Evolutionary conservation across 2,329 filamentous ascomycete species (phyloP).

Genomic region (Pezizomycotina sp.): DNA sequence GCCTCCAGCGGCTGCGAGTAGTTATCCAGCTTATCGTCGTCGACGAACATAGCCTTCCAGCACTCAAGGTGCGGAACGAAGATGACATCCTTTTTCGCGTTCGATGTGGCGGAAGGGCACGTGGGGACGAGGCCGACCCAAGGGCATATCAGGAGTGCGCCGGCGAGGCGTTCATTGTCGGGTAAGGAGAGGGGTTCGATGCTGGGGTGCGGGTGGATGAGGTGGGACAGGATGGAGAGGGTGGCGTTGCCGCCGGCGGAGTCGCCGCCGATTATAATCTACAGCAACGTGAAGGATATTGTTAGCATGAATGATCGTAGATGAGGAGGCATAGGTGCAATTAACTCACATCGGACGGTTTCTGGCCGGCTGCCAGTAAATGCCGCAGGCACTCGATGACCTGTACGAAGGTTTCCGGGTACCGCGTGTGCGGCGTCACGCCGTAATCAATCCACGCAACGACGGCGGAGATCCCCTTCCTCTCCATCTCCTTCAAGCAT

Average conservation of each 20-base stretch:
- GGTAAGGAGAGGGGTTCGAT: slow-evolving; percentile 30
- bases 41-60: slow-evolving; percentile 38
- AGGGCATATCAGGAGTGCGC: slow-evolving; percentile 39
- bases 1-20: slow-evolving; percentile 40
- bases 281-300: slow-evolving; percentile 57
- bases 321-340: no score
- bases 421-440: slow-evolving; percentile 10
- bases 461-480: slow-evolving; percentile 7
- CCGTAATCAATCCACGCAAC: slow-evolving; percentile 15
- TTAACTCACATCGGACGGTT: slow-evolving; percentile 13
- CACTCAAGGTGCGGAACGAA: slow-evolving; percentile 29
- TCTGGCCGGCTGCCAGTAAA: slow-evolving; percentile 8
- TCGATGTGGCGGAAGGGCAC: slow-evolving; percentile 31
- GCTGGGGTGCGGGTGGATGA: slow-evolving; percentile 41
- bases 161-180: slow-evolving; percentile 33
- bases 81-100: slow-evolving; percentile 38
- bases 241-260: slow-evolving; percentile 39
- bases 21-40: slow-evolving; percentile 30
- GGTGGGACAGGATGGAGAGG: slow-evolving; percentile 34
- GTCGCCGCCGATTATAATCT: slow-evolving; percentile 37
- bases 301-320: no score
- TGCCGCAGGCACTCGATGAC: slow-evolving; percentile 11
- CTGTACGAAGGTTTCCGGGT: slow-evolving; percentile 11
- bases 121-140: slow-evolving; percentile 40
- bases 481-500: slow-evolving; percentile 6